These are phyloP conservation scores for Gaeumannomyces sp. DNA, from an alignment of 2,329 filamentous ascomycete genomes.

Conservation along the genomic window DNA sequence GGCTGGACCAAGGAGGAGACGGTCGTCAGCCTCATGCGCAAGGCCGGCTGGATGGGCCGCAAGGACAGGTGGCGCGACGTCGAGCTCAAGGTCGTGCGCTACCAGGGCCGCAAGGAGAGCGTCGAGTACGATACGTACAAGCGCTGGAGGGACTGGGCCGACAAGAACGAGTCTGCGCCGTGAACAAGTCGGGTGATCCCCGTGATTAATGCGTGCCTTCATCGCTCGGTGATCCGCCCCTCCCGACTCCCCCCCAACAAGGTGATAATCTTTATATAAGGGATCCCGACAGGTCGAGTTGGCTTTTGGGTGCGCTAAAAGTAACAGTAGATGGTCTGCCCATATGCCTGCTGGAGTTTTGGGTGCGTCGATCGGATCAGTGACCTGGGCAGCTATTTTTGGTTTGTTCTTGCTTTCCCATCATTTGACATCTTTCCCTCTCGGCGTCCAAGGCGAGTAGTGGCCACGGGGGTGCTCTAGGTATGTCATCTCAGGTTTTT, in stretches of 20 bases:
- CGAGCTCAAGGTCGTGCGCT: conserved; percentile 71
- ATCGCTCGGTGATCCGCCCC: not conserved
- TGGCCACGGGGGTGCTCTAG: not conserved
- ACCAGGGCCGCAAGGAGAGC: conserved; percentile 75
- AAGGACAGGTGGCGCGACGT: conserved; percentile 74
- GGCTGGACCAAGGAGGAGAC: conserved; percentile 95
- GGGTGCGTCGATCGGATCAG: not conserved
- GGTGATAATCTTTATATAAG: not conserved
- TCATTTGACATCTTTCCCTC: too few species aligned
- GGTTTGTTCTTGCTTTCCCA: not conserved
- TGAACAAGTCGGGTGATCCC: not conserved
- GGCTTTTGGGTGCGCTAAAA: not conserved
- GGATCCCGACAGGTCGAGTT: too few species aligned
- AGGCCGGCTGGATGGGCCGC: conserved; percentile 87
- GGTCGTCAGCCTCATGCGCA: conserved; percentile 81
- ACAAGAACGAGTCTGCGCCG: conserved; percentile 15
- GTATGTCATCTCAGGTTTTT: not conserved
- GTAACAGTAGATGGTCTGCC: not conserved
- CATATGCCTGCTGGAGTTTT: not conserved
- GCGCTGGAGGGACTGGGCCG: conserved; percentile 72
- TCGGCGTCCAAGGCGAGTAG: not conserved
- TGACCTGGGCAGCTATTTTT: not conserved
- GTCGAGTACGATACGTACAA: conserved; percentile 69
- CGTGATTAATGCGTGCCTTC: not conserved
- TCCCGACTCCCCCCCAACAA: not conserved